Conservation (phyloP, 1,284 basidiomycete genomes). For the Flammula alnicola region DNA sequence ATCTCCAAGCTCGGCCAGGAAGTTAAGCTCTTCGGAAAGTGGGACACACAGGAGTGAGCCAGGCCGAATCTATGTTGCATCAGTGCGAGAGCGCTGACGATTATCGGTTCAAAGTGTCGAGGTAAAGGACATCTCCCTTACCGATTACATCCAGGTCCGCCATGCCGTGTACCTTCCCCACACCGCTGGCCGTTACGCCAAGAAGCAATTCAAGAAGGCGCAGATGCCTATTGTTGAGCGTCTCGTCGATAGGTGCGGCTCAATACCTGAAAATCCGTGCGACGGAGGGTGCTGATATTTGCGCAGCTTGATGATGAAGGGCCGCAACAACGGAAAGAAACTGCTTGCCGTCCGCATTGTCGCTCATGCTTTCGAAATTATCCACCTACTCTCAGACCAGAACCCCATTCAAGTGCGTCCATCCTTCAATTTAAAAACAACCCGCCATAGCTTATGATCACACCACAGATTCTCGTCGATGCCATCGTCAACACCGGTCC, state of each 20-base stretch:
- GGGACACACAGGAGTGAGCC: constrained; percentile 93
- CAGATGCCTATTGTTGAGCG: constrained; percentile 99
- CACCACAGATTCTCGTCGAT: constrained; percentile 82
- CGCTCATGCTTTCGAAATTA: constrained; percentile 99
- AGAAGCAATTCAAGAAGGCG: constrained; percentile 99
- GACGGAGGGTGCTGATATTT: constrained; percentile 5
- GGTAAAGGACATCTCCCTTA: constrained; percentile 98
- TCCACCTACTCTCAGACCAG: constrained; percentile 99
- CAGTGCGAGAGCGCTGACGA: constrained; percentile 15
- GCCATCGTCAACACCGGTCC: constrained; percentile 99
- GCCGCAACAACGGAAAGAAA: constrained; percentile 99
- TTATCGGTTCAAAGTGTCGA: constrained; percentile 71
- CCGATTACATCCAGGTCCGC: constrained; percentile 99
- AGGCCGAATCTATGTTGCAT: constrained; percentile 8
- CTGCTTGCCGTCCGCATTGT: constrained; percentile 99
- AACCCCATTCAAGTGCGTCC: constrained; percentile 93
- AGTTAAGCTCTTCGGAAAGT: constrained; percentile 96
- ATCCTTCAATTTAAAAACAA: not conserved
- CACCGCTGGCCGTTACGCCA: constrained; percentile 98
- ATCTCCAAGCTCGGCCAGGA: constrained; percentile 85
- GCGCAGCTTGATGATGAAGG: constrained; percentile 97
- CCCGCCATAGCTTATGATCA: not conserved
- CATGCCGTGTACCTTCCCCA: constrained; percentile 98
- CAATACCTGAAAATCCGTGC: constrained; percentile 2
- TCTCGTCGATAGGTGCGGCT: constrained; percentile 88